Evolutionary conservation across 1,139 yeast genomes (phyloP).

Genomic region (Suhomyces chickasaworum): DNA sequence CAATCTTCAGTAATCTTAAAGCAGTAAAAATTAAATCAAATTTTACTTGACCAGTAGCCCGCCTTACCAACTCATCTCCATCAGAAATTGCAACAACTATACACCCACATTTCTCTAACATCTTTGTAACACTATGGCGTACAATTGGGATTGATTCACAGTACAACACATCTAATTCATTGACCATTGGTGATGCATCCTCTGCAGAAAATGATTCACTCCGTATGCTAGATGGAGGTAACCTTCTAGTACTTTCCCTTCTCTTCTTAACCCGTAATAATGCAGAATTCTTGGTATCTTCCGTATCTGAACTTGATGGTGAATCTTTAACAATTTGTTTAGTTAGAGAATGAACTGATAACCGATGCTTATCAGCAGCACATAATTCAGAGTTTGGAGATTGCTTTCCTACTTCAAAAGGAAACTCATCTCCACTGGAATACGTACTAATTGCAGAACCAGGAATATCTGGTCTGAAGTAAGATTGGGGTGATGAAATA

Average conservation of each 20-base stretch:
- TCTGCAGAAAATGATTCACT: conserved; percentile 15
- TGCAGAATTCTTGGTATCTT: conserved; percentile 57
- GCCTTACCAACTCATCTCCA: conserved; percentile 80
- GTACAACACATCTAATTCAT: conserved; percentile 64
- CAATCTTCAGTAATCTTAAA: conserved; percentile 64
- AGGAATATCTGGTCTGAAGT: conserved; percentile 33
- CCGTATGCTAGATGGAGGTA: conserved; percentile 20
- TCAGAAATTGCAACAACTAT: conserved; percentile 75
- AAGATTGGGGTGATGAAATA: conserved; percentile 25
- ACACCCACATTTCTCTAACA: conserved; percentile 74
- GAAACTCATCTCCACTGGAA: conserved; percentile 43
- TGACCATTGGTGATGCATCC: conserved; percentile 4
- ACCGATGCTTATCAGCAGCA: conserved; percentile 23
- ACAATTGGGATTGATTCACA: conserved; percentile 90
- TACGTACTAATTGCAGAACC: conserved; percentile 37
- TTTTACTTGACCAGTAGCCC: conserved; percentile 81
- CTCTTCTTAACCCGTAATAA: conserved; percentile 58
- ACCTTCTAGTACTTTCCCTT: conserved; percentile 51
- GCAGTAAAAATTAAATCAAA: conserved; percentile 86
- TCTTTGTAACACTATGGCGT: conserved; percentile 64
- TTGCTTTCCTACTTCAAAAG: conserved; percentile 27
- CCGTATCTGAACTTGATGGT: conserved; percentile 71
- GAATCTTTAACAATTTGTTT: conserved; percentile 49
- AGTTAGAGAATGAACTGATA: conserved; percentile 33
- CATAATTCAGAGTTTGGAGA: conserved; percentile 19